A percentile compares a stretch with the other conserved stretches of the same genome.
These are phyloP conservation scores for Amauroascus niger DNA, from an alignment of 2,329 filamentous ascomycete species.

Conservation along the genomic window DNA sequence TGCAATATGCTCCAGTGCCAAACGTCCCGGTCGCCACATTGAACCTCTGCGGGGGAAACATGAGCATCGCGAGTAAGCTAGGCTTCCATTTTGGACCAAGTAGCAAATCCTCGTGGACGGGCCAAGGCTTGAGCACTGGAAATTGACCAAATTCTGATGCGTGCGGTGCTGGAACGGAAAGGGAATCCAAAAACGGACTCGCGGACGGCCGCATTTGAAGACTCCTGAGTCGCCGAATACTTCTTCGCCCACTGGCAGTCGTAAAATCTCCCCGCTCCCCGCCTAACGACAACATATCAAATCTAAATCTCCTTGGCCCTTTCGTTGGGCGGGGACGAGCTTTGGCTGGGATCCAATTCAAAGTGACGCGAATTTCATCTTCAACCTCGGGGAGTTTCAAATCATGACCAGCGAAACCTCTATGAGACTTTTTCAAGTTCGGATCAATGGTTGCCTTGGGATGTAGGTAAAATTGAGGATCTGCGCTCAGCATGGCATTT, in stretches of 20 bases:
- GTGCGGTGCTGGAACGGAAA: background rate
- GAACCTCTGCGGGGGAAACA: conserved; percentile 33
- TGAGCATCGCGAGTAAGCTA: conserved; percentile 24
- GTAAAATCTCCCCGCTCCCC: background rate
- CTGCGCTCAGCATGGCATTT: conserved; percentile 40
- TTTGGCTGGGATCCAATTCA: conserved; percentile 31
- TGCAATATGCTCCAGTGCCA: background rate
- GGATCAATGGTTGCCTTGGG: conserved; percentile 33
- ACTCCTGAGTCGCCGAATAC: conserved; percentile 8
- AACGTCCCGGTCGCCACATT: conserved; percentile 19
- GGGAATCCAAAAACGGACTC: conserved; percentile 13
- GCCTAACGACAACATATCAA: background rate
- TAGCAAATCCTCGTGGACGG: background rate
- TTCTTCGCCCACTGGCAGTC: background rate
- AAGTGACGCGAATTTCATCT: conserved; percentile 27
- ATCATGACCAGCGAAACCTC: conserved; percentile 4
- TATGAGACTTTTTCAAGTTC: conserved; percentile 25
- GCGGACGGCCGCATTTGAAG: background rate
- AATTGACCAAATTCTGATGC: background rate
- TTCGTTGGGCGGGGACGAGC: conserved; percentile 16
- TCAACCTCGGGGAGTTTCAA: conserved; percentile 26
- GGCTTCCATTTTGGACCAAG: conserved; percentile 7
- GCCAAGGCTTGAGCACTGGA: background rate
- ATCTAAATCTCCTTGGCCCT: background rate
- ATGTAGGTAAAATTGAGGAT: conserved; percentile 39